Conservation (phyloP, 805 yeast species). For the Candida piceae region DNA sequence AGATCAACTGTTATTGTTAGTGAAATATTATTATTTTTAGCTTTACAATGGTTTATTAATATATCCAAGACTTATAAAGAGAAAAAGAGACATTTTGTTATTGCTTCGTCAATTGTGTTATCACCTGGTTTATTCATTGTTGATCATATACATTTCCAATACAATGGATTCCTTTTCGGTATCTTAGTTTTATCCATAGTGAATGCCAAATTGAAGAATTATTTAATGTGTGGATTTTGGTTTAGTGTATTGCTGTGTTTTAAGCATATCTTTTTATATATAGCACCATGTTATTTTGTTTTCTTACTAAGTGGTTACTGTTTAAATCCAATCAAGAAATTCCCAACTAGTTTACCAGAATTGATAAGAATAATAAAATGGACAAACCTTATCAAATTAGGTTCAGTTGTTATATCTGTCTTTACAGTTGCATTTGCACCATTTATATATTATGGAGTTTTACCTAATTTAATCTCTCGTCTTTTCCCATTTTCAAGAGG, state of each 20-base stretch:
- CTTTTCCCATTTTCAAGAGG: conserved; percentile 94
- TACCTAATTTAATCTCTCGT: conserved; percentile 61
- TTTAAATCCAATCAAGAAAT: conserved; percentile 33
- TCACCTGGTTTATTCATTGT: conserved; percentile 88
- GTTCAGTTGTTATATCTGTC: conserved; percentile 53
- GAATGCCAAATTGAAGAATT: conserved; percentile 55
- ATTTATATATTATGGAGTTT: conserved; percentile 53
- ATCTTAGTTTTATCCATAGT: conserved; percentile 69
- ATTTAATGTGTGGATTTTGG: conserved; percentile 58
- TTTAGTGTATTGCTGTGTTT: conserved; percentile 81
- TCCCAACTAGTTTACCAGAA: conserved; percentile 19
- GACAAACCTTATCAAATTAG: conserved; percentile 57
- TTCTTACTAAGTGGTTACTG: conserved; percentile 72
- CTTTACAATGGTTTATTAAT: conserved; percentile 68
- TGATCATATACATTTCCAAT: conserved; percentile 96
- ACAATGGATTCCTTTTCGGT: conserved; percentile 91
- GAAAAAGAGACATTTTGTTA: conserved; percentile 56
- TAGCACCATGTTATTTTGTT: conserved; percentile 91
- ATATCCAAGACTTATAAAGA: conserved; percentile 33
- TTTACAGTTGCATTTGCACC: conserved; percentile 75
- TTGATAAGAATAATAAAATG: conserved; percentile 37
- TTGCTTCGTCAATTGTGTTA: conserved; percentile 74
- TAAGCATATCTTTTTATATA: conserved; percentile 87
- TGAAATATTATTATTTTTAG: conserved; percentile 64
- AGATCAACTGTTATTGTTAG: conserved; percentile 72